phyloP scores from a whole-genome alignment of 306 rosid genomes.

The Medicago ruthenica region DNA sequence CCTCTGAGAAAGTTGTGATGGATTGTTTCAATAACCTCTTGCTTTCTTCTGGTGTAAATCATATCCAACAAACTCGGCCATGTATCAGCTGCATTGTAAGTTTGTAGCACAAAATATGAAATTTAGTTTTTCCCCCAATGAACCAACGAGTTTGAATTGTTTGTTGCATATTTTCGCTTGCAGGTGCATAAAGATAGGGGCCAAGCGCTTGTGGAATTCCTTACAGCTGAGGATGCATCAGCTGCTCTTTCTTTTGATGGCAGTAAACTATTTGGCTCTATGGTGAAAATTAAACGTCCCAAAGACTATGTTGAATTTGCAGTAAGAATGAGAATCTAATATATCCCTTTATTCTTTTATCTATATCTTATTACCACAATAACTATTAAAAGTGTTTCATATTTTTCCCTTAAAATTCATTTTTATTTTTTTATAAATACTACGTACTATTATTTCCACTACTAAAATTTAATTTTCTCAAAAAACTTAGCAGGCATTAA shows the following conservation, averaged over 20 bases:
- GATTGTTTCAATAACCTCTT: slow-evolving; percentile 77
- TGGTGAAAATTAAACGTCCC: slow-evolving; percentile 83
- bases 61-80: slow-evolving; percentile 72
- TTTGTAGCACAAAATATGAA: slow-evolving; percentile 35
- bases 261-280: slow-evolving; percentile 66
- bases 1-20: slow-evolving; percentile 75
- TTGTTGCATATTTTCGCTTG: slow-evolving; percentile 48
- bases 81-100: slow-evolving; percentile 93
- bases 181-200: slow-evolving; percentile 85
- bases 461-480: slow-evolving; percentile 20
- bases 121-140: slow-evolving; percentile 13
- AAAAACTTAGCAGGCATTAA: slow-evolving; percentile 11
- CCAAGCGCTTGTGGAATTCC: slow-evolving; percentile 93
- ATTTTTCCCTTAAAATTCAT: slow-evolving; percentile 25
- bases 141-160: slow-evolving; percentile 40
- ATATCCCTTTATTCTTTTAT: slow-evolving; percentile 32
- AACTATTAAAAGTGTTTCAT: slow-evolving; percentile 22
- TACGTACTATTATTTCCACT: slow-evolving; percentile 24
- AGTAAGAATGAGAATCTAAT: slow-evolving; percentile 70
- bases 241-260: slow-evolving; percentile 93
- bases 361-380: slow-evolving; percentile 21
- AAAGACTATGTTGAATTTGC: slow-evolving; percentile 83
- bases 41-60: slow-evolving; percentile 64
- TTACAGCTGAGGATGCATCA: slow-evolving; percentile 89
- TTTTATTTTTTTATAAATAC: slow-evolving; percentile 20